Evolutionary conservation across 345 rosid species (phyloP).

Genomic region (Ailanthus altissimus): DNA sequence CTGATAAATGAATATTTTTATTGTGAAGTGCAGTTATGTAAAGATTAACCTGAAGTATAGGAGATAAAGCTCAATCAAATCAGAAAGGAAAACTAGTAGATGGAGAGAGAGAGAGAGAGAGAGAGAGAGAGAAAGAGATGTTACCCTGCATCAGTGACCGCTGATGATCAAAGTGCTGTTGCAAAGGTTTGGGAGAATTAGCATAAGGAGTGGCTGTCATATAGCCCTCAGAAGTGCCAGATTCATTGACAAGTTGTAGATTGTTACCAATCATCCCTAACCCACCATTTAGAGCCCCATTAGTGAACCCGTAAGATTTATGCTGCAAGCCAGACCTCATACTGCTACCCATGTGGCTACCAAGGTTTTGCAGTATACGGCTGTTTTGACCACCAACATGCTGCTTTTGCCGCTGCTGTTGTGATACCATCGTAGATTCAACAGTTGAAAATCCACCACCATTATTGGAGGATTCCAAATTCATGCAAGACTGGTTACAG

Average conservation of each 20-base stretch:
- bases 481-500: slow-evolving; percentile 59
- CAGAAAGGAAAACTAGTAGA: not conserved
- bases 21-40: slow-evolving; percentile 18
- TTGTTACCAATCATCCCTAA: slow-evolving; percentile 61
- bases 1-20: slow-evolving; percentile 40
- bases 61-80: slow-evolving; percentile 9
- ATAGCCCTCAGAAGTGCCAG: slow-evolving; percentile 60
- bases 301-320: slow-evolving; percentile 63
- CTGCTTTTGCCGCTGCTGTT: slow-evolving; percentile 69
- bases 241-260: slow-evolving; percentile 52
- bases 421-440: slow-evolving; percentile 63
- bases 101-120: slow-evolving; percentile 4
- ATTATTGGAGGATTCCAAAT: slow-evolving; percentile 63
- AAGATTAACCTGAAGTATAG: slow-evolving; percentile 18
- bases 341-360: slow-evolving; percentile 67
- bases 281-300: slow-evolving; percentile 62
- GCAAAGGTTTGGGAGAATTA: slow-evolving; percentile 59
- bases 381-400: slow-evolving; percentile 62
- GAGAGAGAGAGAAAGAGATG: slow-evolving; percentile 14
- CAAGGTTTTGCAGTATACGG: slow-evolving; percentile 64
- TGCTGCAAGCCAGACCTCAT: slow-evolving; percentile 70
- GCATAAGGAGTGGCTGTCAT: slow-evolving; percentile 46
- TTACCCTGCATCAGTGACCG: slow-evolving; percentile 64
- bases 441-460: slow-evolving; percentile 63
- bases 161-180: slow-evolving; percentile 71